phyloP scores from a whole-genome alignment of 306 rosid genomes.

The Malus fusca region DNA sequence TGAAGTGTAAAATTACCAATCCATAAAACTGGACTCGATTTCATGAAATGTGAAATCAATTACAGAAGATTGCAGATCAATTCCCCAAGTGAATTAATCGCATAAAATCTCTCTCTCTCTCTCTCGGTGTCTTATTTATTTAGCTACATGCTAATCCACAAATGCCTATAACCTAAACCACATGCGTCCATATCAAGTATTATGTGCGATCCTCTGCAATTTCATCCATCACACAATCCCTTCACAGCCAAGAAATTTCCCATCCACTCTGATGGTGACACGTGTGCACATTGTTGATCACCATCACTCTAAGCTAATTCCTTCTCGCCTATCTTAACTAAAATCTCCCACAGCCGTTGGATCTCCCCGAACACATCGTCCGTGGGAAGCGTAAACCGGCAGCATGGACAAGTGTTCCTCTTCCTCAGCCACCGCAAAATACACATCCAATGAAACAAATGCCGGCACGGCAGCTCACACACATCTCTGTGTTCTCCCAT shows the following conservation, averaged over 20 bases:
- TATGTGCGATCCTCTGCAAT: neutral
- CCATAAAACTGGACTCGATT: neutral
- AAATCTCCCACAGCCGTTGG: conserved; percentile 69
- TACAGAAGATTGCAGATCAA: neutral
- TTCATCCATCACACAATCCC: neutral
- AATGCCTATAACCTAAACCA: conserved; percentile 13
- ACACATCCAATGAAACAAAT: conserved; percentile 82
- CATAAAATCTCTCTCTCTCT: neutral
- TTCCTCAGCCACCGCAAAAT: conserved; percentile 69
- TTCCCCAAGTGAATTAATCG: neutral
- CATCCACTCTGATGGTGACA: neutral
- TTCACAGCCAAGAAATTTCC: neutral
- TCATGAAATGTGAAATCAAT: neutral
- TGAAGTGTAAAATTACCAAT: too few species aligned
- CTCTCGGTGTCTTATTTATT: neutral
- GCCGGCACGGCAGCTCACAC: conserved; percentile 78
- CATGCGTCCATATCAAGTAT: conserved; percentile 25
- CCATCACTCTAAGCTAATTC: neutral
- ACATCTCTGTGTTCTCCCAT: conserved; percentile 65
- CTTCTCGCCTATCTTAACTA: conserved; percentile 27
- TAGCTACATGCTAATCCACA: neutral
- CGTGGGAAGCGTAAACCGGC: conserved; percentile 67
- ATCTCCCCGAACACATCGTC: conserved; percentile 69
- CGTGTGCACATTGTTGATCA: neutral
- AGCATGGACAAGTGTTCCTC: conserved; percentile 87